Base-by-base conservation (phyloP, 1,139 yeast species). In the Saccharomyces hybrid region DNA sequence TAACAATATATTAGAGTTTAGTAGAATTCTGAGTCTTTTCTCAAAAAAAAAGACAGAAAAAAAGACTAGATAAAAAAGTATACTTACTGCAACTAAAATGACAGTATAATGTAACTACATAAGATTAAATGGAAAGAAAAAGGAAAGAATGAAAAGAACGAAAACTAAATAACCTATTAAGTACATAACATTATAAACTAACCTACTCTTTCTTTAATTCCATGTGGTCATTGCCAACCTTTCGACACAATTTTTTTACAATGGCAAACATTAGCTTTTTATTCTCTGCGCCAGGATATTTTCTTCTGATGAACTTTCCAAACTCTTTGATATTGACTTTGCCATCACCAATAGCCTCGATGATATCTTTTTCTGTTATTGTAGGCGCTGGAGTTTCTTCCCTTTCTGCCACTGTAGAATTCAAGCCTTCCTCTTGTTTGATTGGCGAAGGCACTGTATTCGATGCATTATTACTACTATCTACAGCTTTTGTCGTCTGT, bases 301-400 rank as follows among this genome's bases (percentile, higher is more conserved):
- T 89, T 82, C 55, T 78, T 75, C 72, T 64, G 85, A 77, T 55
- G 78, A 78, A 53, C 76, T 75, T 56, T 87, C 79, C 66, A 88
- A 77, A 59, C 80, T 87, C 64, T 82, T 84, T 51, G 87, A 82
- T 38, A 85, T 65, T 65, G n/a, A 65, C 68, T 46, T 61, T 60
- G 31, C 66, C 62, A 47, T 59, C 62, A 46, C 68, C 67, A n/a
- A 90, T 83, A 48, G 85, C 79, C 49, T 75, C 76, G 60, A 84
- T 78, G 48, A 90, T 88, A 64, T 89, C 96, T 50, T 79, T 80
- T 48, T 83, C 86, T 0, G 91, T 85, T 8, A 89, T 69, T 31
- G 78, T 58, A 23, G 61, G 59, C 8, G 56, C 47, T 14, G 56
- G 32, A 26, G 64, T 66, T 23, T 68, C 79, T 44, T 56, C 61